Evolutionary conservation across 2,329 filamentous ascomycete species (phyloP).

Genomic region (Phyllosticta ampelicida): DNA sequence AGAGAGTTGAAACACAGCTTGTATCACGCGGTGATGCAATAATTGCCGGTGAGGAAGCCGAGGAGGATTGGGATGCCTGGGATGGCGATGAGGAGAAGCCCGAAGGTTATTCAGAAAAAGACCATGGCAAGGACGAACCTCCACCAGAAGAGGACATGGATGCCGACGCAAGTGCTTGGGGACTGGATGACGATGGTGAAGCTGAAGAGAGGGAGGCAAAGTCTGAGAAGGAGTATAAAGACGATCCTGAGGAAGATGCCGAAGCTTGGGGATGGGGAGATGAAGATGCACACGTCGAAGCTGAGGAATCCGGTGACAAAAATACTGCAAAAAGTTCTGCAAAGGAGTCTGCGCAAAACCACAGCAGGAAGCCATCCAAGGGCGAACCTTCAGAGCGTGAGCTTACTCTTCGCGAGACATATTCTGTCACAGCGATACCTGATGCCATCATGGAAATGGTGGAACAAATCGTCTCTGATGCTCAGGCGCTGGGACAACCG

Average conservation of each 20-base stretch:
- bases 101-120: constrained; percentile 5
- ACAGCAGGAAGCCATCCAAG: constrained; percentile 22
- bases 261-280: constrained; percentile 86
- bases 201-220: constrained; percentile 17
- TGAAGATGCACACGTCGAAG: constrained; percentile 31
- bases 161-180: constrained; percentile 41
- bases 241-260: constrained; percentile 24
- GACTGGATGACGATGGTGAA: constrained; percentile 28
- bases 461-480: constrained; percentile 36
- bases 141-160: constrained; percentile 28
- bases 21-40: constrained; percentile 60
- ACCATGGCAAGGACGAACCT: constrained; percentile 14
- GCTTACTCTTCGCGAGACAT: constrained; percentile 72
- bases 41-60: constrained; percentile 45
- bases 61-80: constrained; percentile 78
- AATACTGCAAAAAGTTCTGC: constrained; percentile 8
- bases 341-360: constrained; percentile 17
- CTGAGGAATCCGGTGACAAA: constrained; percentile 12
- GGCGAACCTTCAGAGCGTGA: constrained; percentile 39
- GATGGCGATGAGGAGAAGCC: constrained; percentile 50
- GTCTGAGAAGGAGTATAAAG: constrained; percentile 28
- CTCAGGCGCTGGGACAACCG: constrained; percentile 45
- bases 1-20: constrained; percentile 74
- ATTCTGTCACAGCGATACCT: constrained; percentile 80
- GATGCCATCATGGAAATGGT: constrained; percentile 63